These are phyloP conservation scores for Arabidopsis hybrid DNA, from an alignment of 441 rosid genomes.

Conservation along the genomic window DNA sequence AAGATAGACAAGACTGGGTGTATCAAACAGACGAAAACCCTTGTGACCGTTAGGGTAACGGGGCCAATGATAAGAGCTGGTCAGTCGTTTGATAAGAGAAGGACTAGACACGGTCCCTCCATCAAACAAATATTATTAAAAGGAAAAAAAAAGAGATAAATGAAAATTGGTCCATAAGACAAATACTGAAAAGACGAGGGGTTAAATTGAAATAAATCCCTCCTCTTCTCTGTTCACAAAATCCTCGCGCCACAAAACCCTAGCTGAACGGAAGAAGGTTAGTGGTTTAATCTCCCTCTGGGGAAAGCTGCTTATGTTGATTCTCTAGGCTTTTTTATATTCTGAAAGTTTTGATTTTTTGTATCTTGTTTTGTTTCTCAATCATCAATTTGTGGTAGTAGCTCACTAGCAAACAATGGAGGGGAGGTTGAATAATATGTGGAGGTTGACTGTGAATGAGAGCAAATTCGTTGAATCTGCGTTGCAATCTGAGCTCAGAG, in stretches of 20 bases:
- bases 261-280: not conserved
- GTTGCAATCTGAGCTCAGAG: conserved; percentile 73
- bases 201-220: not conserved
- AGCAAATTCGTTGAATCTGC: conserved; percentile 90
- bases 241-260: conserved; percentile 4
- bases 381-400: not conserved
- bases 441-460: conserved; percentile 86
- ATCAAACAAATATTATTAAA: too few relatives aligned
- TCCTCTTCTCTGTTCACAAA: not conserved
- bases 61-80: not conserved
- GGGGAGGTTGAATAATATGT: conserved; percentile 70
- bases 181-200: not conserved
- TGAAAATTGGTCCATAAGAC: not conserved
- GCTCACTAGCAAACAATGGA: conserved; percentile 57
- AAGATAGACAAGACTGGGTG: not conserved
- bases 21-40: not conserved
- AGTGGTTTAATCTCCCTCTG: not conserved
- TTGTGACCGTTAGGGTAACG: not conserved
- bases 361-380: not conserved
- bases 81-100: not conserved
- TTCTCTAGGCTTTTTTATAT: not conserved
- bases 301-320: not conserved
- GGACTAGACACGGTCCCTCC: too few relatives aligned
- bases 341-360: not conserved
- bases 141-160: too few relatives aligned